Evolutionary conservation across 805 yeast species (phyloP).

Genomic region (Teunomyces atbi): DNA sequence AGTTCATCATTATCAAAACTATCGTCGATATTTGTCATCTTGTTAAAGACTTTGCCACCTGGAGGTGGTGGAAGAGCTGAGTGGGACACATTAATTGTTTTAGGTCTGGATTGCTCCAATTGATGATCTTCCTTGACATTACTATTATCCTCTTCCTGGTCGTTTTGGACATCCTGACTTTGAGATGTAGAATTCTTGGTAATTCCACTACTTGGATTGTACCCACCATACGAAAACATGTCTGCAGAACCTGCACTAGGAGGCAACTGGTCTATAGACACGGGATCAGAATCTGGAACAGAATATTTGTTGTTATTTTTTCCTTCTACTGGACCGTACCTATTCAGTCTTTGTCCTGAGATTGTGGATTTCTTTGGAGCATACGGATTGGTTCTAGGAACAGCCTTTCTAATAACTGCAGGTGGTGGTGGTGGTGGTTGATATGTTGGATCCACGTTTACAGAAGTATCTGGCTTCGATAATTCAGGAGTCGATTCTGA

Average conservation of each 20-base stretch:
- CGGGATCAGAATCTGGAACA: neutral
- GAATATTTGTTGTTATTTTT: constrained; percentile 3
- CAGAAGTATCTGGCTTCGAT: neutral
- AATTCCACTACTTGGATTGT: neutral
- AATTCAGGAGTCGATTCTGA: neutral
- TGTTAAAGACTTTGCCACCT: neutral
- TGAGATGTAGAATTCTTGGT: neutral
- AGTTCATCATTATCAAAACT: constrained; percentile 26
- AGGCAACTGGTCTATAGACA: neutral
- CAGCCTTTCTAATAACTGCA: constrained; percentile 4
- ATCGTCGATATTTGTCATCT: constrained; percentile 26
- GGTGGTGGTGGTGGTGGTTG: constrained; percentile 17
- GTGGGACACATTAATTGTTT: neutral
- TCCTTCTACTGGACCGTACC: constrained; percentile 26
- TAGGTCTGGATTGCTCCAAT: neutral
- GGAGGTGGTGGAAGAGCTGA: neutral
- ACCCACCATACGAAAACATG: constrained; percentile 2
- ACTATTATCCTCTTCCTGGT: neutral
- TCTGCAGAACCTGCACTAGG: neutral
- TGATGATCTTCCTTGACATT: neutral
- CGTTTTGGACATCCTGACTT: constrained; percentile 1
- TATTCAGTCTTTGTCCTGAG: constrained; percentile 17
- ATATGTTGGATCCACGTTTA: neutral
- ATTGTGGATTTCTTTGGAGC: constrained; percentile 27
- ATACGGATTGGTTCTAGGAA: constrained; percentile 31